Percentiles rank a stretch among this genome's conserved stretches.
Conservation (phyloP, 495 filamentous ascomycete species). For the Xylaria intraflava region DNA sequence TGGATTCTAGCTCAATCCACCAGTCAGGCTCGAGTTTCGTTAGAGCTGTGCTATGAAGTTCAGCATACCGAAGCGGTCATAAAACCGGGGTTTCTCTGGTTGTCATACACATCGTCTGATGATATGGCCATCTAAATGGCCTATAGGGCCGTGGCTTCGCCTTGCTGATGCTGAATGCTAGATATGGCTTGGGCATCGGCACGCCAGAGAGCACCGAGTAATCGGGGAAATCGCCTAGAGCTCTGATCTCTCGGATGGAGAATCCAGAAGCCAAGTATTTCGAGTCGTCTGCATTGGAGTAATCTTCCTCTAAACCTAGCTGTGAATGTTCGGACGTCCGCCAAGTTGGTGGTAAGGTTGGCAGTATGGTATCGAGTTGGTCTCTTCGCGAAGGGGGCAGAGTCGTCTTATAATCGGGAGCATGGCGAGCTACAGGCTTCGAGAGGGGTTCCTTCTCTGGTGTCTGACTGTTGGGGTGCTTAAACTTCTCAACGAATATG, state of each 20-base stretch:
- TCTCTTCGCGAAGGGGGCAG: conserved; percentile 27
- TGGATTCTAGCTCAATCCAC: conserved; percentile 86
- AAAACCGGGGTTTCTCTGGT: not conserved
- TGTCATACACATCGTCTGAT: conserved; percentile 87
- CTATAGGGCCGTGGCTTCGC: conserved; percentile 66
- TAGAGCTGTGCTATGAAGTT: conserved; percentile 48
- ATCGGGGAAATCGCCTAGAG: conserved; percentile 75
- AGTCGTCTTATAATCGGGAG: conserved; percentile 14
- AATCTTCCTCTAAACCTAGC: conserved; percentile 22
- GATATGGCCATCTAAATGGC: conserved; percentile 82
- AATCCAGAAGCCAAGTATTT: conserved; percentile 40
- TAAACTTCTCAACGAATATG: conserved; percentile 6
- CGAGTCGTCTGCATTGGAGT: conserved; percentile 22
- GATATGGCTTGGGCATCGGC: conserved; percentile 61
- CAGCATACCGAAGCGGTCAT: not conserved
- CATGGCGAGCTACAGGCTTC: conserved; percentile 13
- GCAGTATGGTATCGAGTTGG: conserved; percentile 22
- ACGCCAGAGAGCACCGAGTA: conserved; percentile 75
- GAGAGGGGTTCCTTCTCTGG: conserved; percentile 18
- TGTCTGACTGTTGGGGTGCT: conserved; percentile 14
- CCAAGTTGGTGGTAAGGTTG: conserved; percentile 12
- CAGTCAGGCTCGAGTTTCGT: conserved; percentile 77
- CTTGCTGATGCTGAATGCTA: conserved; percentile 53
- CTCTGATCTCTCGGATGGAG: conserved; percentile 63
- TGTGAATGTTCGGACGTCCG: conserved; percentile 13